Evolutionary conservation across 306 rosid species (phyloP).

Genomic region (Citrullus amarus): DNA sequence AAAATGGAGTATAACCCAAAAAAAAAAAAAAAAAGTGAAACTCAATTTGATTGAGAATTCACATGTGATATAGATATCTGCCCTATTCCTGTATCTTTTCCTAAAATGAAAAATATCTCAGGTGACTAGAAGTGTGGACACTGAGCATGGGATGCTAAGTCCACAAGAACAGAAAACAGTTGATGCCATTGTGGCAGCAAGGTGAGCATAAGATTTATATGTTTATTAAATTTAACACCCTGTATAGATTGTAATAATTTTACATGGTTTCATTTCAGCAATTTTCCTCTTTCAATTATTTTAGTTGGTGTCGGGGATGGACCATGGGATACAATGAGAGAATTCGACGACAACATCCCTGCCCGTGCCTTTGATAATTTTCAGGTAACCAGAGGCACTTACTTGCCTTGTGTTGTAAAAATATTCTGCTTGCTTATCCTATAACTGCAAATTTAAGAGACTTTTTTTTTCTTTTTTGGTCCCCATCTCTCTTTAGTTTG

Average conservation of each 20-base stretch:
- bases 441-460: conserved; percentile 4
- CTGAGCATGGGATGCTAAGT: conserved; percentile 57
- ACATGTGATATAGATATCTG: not conserved
- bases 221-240: not conserved
- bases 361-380: conserved; percentile 81
- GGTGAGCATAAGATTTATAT: conserved; percentile 29
- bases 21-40: not conserved
- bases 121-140: conserved; percentile 94
- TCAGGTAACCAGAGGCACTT: conserved; percentile 39
- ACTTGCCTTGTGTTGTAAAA: not conserved
- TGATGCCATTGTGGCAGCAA: conserved; percentile 87
- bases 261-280: conserved; percentile 33
- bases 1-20: not conserved
- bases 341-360: conserved; percentile 91
- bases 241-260: not conserved
- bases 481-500: conserved; percentile 41
- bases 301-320: conserved; percentile 99
- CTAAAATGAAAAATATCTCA: conserved; percentile 15
- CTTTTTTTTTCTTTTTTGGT: conserved; percentile 5
- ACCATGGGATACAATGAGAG: conserved; percentile 98
- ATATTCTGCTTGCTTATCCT: not conserved
- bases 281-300: conserved; percentile 81
- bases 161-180: conserved; percentile 90
- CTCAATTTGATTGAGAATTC: not conserved
- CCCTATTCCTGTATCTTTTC: not conserved